Percentiles rank a stretch among this genome's conserved stretches.
Evolutionary conservation across 2,329 filamentous ascomycete species (phyloP).

Genomic region (Xylariaceae sp.): DNA sequence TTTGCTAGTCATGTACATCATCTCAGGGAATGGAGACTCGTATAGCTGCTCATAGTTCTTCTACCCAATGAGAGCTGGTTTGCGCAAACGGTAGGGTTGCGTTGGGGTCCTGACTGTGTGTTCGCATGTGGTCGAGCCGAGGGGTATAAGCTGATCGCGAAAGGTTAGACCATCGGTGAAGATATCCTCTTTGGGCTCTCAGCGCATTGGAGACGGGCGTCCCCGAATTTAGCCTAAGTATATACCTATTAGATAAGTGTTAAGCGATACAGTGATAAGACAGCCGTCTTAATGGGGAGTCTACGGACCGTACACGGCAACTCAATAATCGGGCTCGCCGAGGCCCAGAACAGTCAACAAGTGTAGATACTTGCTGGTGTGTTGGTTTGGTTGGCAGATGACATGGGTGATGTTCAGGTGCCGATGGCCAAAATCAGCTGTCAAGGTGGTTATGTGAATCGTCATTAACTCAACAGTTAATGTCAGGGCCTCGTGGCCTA

Average conservation of each 20-base stretch:
- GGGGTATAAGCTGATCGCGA: constrained; percentile 7
- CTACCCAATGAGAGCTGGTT: constrained; percentile 8
- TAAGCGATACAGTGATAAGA: not conserved
- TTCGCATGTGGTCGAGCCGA: not conserved
- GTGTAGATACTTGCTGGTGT: too few species aligned
- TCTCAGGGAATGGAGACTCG: not conserved
- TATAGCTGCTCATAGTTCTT: not conserved
- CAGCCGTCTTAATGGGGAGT: not conserved
- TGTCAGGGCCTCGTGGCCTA: not conserved
- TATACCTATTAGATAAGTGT: not conserved
- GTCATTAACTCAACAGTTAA: too few species aligned
- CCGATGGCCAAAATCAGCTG: too few species aligned
- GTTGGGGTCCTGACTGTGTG: constrained; percentile 5
- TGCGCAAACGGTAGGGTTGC: constrained; percentile 15
- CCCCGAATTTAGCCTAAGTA: not conserved
- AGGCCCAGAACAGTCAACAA: too few species aligned
- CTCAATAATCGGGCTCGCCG: too few species aligned
- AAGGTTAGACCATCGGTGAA: constrained; percentile 15
- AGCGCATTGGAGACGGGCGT: not conserved
- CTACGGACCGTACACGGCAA: too few species aligned
- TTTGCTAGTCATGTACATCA: not conserved
- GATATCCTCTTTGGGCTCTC: constrained; percentile 7
- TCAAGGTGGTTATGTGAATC: too few species aligned
- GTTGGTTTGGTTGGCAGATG: too few species aligned
- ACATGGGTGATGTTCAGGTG: too few species aligned